phyloP scores from a whole-genome alignment of 2,329 filamentous ascomycete genomes.

The Epichloe brachyelytri region DNA sequence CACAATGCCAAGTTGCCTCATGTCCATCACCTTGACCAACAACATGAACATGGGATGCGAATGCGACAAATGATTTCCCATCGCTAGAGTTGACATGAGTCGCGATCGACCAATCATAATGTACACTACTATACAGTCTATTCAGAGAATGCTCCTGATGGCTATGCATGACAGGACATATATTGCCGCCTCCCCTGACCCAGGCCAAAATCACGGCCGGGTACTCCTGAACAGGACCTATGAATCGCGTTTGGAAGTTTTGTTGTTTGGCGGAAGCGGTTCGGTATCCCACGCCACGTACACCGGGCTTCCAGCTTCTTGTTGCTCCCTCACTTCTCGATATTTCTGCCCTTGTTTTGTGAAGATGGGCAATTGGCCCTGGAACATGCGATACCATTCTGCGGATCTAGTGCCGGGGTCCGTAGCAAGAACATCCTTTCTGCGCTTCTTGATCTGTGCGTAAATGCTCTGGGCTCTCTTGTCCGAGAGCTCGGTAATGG shows the following conservation, averaged over 20 bases:
- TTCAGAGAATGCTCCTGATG: neutral
- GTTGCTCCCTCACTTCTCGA: conserved; percentile 39
- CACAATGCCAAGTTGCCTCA: neutral
- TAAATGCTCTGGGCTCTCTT: conserved; percentile 40
- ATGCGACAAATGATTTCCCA: neutral
- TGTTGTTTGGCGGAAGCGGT: conserved; percentile 10
- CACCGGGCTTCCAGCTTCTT: conserved; percentile 34
- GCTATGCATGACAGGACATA: neutral
- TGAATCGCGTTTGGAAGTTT: neutral
- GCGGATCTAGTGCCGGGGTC: conserved; percentile 28
- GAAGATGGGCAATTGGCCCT: conserved; percentile 24
- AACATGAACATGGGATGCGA: neutral
- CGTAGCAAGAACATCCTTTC: conserved; percentile 31
- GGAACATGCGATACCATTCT: conserved; percentile 35
- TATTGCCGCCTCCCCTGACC: too few relatives aligned
- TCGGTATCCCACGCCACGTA: conserved; percentile 32
- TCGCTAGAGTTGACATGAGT: neutral
- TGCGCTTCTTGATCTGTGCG: conserved; percentile 38
- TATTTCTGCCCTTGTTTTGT: conserved; percentile 44
- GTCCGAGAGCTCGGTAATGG: conserved; percentile 47
- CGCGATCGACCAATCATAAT: neutral
- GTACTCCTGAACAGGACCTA: neutral
- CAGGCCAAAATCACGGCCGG: too few relatives aligned
- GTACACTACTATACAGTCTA: conserved; percentile 1
- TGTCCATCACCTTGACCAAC: neutral